phyloP scores from a whole-genome alignment of 2,329 filamentous ascomycete genomes.

The Phialophora tarda region DNA sequence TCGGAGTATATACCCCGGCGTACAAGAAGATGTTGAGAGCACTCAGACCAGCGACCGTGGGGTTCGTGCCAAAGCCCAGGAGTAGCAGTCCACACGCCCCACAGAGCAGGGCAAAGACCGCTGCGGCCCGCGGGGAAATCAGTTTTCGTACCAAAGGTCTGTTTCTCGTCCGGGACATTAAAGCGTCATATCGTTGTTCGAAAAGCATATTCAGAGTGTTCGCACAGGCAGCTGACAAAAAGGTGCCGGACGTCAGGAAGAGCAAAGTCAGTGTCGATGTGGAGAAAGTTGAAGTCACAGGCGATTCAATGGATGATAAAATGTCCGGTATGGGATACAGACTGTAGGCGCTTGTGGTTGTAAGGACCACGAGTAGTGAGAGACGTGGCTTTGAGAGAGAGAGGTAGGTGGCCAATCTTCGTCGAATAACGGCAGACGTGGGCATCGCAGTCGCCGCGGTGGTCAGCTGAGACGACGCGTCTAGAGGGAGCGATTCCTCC shows the following conservation, averaged over 20 bases:
- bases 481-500: slow-evolving; percentile 55
- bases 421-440: slow-evolving; percentile 60
- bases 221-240: slow-evolving; percentile 85
- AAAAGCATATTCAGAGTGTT: slow-evolving; percentile 98
- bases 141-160: slow-evolving; percentile 84
- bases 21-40: slow-evolving; percentile 86
- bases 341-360: slow-evolving; percentile 87
- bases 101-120: slow-evolving; percentile 77
- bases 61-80: slow-evolving; percentile 89
- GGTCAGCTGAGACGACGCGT: slow-evolving; percentile 67
- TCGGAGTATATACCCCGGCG: slow-evolving; percentile 87
- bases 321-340: slow-evolving; percentile 91
- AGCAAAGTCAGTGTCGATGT: slow-evolving; percentile 84
- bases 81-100: slow-evolving; percentile 72
- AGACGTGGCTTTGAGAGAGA: slow-evolving; percentile 95
- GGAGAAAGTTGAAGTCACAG: slow-evolving; percentile 78
- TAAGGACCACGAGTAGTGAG: slow-evolving; percentile 86
- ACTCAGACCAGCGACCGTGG: slow-evolving; percentile 86
- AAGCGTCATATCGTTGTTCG: slow-evolving; percentile 85
- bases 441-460: slow-evolving; percentile 63
- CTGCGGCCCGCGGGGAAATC: slow-evolving; percentile 71
- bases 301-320: slow-evolving; percentile 71
- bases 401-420: slow-evolving; percentile 78
- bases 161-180: slow-evolving; percentile 92
- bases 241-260: slow-evolving; percentile 88